A percentile compares a stretch with the other conserved stretches of the same genome.
Conservation (phyloP, 2,329 filamentous ascomycete species). For the Fonsecaea pugnacius region DNA sequence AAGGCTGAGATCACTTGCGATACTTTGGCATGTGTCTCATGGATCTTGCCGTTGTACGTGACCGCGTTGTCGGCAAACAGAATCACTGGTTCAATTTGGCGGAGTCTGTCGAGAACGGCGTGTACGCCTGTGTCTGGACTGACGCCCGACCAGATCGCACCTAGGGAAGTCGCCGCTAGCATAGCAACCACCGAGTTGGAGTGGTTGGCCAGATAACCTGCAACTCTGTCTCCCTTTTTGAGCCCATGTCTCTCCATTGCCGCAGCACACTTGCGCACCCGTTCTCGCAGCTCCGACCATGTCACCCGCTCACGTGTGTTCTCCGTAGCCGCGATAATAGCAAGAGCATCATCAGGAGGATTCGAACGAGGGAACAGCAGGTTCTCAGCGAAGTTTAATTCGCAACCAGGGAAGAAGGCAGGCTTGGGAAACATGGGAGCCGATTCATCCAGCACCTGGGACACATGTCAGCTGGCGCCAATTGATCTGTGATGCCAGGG, state of each 20-base stretch:
- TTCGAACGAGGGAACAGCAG: conserved; percentile 74
- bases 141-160: conserved; percentile 90
- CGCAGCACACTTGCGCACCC: conserved; percentile 73
- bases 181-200: conserved; percentile 84
- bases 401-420: conserved; percentile 77
- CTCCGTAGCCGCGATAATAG: conserved; percentile 83
- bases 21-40: conserved; percentile 79
- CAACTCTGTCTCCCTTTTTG: conserved; percentile 63
- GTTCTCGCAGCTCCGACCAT: conserved; percentile 79
- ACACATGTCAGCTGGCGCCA: conserved; percentile 5
- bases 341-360: conserved; percentile 62
- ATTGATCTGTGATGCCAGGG: not conserved
- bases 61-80: conserved; percentile 87
- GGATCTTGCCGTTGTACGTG: conserved; percentile 87
- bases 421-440: conserved; percentile 83
- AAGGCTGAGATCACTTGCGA: conserved; percentile 73
- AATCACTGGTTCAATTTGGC: conserved; percentile 80
- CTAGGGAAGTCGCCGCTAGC: conserved; percentile 79
- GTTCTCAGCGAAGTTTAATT: conserved; percentile 93
- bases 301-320: conserved; percentile 66
- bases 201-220: conserved; percentile 85
- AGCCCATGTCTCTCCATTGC: conserved; percentile 71
- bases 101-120: conserved; percentile 83
- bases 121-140: conserved; percentile 91
- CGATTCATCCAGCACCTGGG: conserved; percentile 68